Conservation (phyloP, 345 rosid species). For the Populus euphratica region DNA sequence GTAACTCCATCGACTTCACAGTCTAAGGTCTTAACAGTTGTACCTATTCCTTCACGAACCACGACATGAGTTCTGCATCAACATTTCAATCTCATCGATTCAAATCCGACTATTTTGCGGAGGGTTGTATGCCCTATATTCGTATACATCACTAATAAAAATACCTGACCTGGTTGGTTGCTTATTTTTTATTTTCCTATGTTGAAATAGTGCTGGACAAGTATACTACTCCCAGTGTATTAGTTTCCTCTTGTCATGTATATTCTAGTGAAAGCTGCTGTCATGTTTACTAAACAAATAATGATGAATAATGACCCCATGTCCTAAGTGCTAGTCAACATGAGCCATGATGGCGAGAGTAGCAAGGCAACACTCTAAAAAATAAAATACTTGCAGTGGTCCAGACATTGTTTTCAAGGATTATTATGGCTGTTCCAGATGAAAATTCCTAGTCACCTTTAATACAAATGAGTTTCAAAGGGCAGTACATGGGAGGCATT, state of each 20-base stretch:
- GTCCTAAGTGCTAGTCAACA: background rate
- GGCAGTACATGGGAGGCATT: background rate
- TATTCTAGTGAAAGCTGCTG: constrained; percentile 7
- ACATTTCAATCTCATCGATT: constrained; percentile 51
- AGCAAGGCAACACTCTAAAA: background rate
- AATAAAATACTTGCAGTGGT: background rate
- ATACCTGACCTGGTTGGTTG: constrained; percentile 29
- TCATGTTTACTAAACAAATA: background rate
- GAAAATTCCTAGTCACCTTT: background rate
- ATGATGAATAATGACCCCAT: background rate
- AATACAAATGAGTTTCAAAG: background rate
- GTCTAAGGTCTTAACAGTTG: constrained; percentile 62
- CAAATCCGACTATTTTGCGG: constrained; percentile 51
- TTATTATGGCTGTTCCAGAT: constrained; percentile 5
- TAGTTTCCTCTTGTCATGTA: constrained; percentile 13
- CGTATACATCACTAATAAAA: constrained; percentile 34
- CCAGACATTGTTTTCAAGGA: background rate
- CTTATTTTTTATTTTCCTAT: constrained; percentile 19
- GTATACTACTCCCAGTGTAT: constrained; percentile 5
- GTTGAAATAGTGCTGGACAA: constrained; percentile 4
- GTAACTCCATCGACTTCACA: constrained; percentile 65
- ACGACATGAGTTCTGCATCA: constrained; percentile 50
- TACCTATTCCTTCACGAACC: constrained; percentile 39
- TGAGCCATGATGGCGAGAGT: constrained; percentile 1
- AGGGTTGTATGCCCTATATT: constrained; percentile 44